Percentiles rank a stretch among this genome's conserved stretches.
phyloP scores from a whole-genome alignment of 2,329 filamentous ascomycete species.

The Fusarium nygamai region DNA sequence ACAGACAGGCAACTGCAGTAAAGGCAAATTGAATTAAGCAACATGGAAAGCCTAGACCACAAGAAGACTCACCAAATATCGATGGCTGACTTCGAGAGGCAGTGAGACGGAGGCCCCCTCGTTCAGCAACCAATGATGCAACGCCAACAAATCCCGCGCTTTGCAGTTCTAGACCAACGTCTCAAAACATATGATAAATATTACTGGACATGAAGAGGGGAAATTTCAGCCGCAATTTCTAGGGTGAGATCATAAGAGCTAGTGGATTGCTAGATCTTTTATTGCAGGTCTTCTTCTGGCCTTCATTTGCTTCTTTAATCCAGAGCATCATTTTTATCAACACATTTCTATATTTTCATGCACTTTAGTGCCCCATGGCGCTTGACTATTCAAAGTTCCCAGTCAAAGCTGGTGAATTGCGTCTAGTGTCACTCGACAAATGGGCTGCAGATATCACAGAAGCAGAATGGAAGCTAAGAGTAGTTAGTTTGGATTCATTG shows the following conservation, averaged over 20 bases:
- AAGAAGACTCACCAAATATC: too few species aligned
- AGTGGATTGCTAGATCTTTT: too few species aligned
- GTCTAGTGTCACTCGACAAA: neutral
- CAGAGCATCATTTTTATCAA: too few species aligned
- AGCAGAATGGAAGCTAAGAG: neutral
- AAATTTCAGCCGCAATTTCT: neutral
- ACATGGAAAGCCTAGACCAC: fast-evolving
- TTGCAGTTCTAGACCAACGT: too few species aligned
- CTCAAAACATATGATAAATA: too few species aligned
- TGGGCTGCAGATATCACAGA: neutral
- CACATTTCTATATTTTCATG: fast-evolving
- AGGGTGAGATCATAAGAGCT: neutral
- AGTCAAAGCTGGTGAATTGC: neutral
- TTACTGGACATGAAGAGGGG: neutral
- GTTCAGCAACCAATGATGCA: neutral
- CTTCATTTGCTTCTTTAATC: neutral
- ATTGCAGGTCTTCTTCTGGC: too few species aligned
- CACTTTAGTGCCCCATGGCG: neutral
- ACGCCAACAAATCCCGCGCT: neutral
- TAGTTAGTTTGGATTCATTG: neutral
- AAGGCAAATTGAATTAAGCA: neutral
- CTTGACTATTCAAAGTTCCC: neutral
- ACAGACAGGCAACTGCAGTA: neutral
- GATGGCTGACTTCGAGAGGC: neutral
- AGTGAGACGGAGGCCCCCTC: neutral